Base-by-base conservation (phyloP, 2,329 filamentous ascomycete genomes). In the Fusarium sp. region DNA sequence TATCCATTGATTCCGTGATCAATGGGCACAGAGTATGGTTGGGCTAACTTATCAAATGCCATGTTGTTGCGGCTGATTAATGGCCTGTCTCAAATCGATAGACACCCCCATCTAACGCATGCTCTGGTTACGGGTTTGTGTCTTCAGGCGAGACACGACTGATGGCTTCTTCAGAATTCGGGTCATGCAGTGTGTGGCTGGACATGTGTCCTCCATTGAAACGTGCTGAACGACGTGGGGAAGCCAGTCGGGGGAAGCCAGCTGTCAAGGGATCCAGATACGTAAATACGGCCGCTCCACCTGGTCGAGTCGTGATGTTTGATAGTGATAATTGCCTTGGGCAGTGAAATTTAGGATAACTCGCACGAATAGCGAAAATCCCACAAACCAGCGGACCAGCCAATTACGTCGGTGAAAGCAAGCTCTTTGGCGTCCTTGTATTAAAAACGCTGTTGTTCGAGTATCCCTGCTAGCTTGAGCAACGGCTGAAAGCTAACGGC, bases 121-220 rank as follows among this genome's bases (percentile, higher is more conserved):
- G 58, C 42, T 68, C 37, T 68, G 32, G 48, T 53, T 55, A 45
- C 34, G n/a, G 49, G 32, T 25, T 53, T 46, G 37, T 59, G 27
- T 43, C 34, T 45, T 59, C 57, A 28, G 50, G 70, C 71, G 61
- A 73, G 72, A 74, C 72, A 74, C 69, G 54, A 66, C 41, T 54
- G 61, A 66, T 65, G 72, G 55, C 61, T 67, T 67, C 50, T 54
- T 67, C 55, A 57, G 63, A 55, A 60, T 60, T 61, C 60, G 61
- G 68, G 57, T 51, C 55, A 66, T 71, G 64, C 32, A 66, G 53
- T 76, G 75, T 79, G 77, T 79, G 76, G 75, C 76, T 78, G 73
- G 75, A 76, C 77, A 78, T 79, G 78, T 79, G 78, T 78, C 75
- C 66, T 74, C 76, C 71, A 71, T 77, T 79, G 76, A 79, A 79